Base-by-base conservation (phyloP, 2,329 filamentous ascomycete species). In the Coniella vitis region DNA sequence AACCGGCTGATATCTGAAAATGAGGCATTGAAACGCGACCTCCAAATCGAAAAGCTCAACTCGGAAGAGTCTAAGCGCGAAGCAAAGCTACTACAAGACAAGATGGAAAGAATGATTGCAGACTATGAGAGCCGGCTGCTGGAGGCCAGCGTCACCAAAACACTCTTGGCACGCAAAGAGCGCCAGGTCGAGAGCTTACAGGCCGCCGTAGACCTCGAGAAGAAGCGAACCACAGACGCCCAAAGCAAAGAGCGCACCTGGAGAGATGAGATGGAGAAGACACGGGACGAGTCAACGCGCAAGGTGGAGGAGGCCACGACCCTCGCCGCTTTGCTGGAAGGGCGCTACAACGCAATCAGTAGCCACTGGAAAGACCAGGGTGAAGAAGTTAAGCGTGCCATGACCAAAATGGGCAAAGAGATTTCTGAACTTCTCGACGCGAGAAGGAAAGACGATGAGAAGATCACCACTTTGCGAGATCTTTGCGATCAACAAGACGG, bases 1-100 rank as follows among this genome's bases (percentile, higher is more conserved):
- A 88, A 93, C 67, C 81, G 82, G 60, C 76, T 93, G 47, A 87
- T 89, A 61, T 83, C 83, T 46, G 87, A 91, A 61, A 90, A 90
- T 57, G 87, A 91, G 60, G 76, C 82, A 36, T 71, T 91, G 39
- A 86, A 86, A 58, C 78, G 86, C 45, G 86, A 91, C 55, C 72
- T 87, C 49, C 74, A 84, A 58, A 78, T 84, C 49, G 83, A 86
- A 64, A 72, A 73, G 17, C 63, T 84, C 47, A 75, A 76, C 39
- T 75, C 83, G 38, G 84, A 89, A 51, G 86, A 90, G 59, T 75
- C 84, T n/a, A 79, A 80, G 57, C 80, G 86, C 61, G 76, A 79
- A 4, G 76, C 84, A 10, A 80, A 79, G 53, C 72, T 87, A 55
- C 69, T 84, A 40, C 82, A 86, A 60, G 83, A 84, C 55, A 86